phyloP scores from a whole-genome alignment of 2,329 filamentous ascomycete genomes.

The Scedosporium minutisporum region DNA sequence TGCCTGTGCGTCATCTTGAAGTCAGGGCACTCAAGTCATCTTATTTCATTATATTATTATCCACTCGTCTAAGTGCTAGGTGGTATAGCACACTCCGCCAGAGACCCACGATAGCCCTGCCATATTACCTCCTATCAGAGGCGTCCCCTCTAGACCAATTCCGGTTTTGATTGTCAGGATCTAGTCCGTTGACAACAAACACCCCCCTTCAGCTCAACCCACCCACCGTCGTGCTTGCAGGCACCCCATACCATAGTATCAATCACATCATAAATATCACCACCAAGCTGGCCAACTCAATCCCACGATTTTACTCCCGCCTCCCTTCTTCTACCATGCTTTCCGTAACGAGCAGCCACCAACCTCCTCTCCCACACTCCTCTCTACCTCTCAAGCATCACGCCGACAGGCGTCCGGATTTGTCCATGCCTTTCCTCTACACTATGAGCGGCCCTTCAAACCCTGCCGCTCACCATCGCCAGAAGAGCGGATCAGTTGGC shows the following conservation, averaged over 20 bases:
- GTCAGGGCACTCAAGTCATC: background rate
- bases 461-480: slow-evolving; percentile 10
- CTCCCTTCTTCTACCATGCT: slow-evolving; percentile 16
- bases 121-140: background rate
- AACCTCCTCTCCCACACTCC: slow-evolving; percentile 14
- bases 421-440: slow-evolving; percentile 1
- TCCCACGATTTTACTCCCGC: background rate
- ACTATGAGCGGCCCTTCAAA: slow-evolving; percentile 5
- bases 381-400: slow-evolving; percentile 12
- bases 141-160: background rate
- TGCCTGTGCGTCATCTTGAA: background rate
- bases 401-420: background rate
- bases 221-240: background rate
- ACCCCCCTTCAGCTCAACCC: background rate
- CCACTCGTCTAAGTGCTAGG: background rate
- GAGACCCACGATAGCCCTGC: background rate
- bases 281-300: background rate
- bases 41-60: background rate
- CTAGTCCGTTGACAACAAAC: background rate
- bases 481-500: slow-evolving; percentile 13
- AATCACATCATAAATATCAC: background rate
- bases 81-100: background rate
- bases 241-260: background rate
- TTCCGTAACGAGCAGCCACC: slow-evolving; percentile 18
- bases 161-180: background rate